These are phyloP conservation scores for Neurospora terricola DNA, from an alignment of 495 filamentous ascomycete genomes.

Conservation along the genomic window DNA sequence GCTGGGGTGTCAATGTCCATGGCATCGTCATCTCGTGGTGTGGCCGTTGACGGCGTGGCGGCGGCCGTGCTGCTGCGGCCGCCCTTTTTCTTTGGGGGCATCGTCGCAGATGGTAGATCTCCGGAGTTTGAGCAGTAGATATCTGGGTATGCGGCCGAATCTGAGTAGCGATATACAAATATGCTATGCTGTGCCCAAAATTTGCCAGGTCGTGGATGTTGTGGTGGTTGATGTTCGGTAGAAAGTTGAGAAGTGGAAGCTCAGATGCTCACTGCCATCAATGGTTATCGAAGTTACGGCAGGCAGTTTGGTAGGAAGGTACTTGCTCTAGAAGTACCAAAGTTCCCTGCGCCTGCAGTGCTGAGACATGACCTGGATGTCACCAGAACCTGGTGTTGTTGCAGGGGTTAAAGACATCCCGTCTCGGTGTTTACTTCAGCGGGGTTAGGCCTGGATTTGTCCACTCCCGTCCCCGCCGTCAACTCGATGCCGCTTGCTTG, in stretches of 20 bases:
- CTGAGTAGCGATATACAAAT: background rate
- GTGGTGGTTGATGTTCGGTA: background rate
- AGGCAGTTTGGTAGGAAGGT: background rate
- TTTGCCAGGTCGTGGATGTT: background rate
- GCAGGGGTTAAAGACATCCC: background rate
- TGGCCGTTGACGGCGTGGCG: conserved; percentile 24
- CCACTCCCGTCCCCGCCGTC: background rate
- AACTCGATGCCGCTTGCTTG: background rate
- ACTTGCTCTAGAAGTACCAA: background rate
- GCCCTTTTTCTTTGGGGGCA: conserved; percentile 68
- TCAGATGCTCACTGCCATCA: background rate
- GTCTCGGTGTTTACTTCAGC: background rate
- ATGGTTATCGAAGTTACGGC: background rate
- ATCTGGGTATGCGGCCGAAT: background rate
- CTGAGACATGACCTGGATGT: background rate
- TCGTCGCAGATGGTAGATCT: conserved; percentile 17
- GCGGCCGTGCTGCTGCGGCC: conserved; percentile 27
- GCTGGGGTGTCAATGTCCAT: conserved; percentile 43
- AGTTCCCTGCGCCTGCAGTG: background rate
- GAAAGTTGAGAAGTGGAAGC: background rate
- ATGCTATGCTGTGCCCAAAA: background rate
- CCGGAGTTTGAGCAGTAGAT: background rate
- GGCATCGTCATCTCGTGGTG: conserved; percentile 39
- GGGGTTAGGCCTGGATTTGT: background rate
- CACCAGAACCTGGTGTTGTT: background rate